Percentiles rank a stretch among this genome's conserved stretches.
These are phyloP conservation scores for Rhododendron molle DNA, from an alignment of 148 eudicot species.

Conservation along the genomic window DNA sequence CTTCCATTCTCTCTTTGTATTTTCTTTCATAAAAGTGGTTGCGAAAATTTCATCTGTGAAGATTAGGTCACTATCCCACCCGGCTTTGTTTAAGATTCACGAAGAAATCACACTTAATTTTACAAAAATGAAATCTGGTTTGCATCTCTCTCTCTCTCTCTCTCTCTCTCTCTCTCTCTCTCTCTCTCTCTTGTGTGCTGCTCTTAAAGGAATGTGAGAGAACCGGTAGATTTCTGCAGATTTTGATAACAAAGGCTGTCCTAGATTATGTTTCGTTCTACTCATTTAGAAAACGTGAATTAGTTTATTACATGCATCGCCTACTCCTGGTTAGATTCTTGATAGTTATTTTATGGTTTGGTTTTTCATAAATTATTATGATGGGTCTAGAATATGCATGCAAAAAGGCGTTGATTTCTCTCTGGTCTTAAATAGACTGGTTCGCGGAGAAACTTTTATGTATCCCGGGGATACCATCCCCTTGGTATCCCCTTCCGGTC, in stretches of 20 bases:
- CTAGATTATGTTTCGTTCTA: not conserved
- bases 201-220: not conserved
- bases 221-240: not conserved
- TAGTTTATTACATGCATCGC: not conserved
- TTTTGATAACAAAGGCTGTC: not conserved
- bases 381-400: not conserved
- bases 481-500: no score
- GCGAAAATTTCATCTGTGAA: not conserved
- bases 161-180: no score
- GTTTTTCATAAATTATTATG: not conserved
- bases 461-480: no score
- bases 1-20: not conserved
- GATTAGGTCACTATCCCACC: not conserved
- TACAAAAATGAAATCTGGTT: not conserved
- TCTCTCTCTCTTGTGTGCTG: no score
- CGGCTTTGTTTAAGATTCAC: not conserved
- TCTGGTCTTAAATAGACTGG: not conserved
- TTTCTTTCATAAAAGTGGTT: not conserved
- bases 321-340: not conserved
- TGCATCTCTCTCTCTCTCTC: not conserved
- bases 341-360: not conserved
- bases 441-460: no score
- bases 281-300: not conserved
- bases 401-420: not conserved
- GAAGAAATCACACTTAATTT: not conserved